These are phyloP conservation scores for Lentinus polychrous DNA, from an alignment of 1,284 basidiomycete species.

Conservation along the genomic window DNA sequence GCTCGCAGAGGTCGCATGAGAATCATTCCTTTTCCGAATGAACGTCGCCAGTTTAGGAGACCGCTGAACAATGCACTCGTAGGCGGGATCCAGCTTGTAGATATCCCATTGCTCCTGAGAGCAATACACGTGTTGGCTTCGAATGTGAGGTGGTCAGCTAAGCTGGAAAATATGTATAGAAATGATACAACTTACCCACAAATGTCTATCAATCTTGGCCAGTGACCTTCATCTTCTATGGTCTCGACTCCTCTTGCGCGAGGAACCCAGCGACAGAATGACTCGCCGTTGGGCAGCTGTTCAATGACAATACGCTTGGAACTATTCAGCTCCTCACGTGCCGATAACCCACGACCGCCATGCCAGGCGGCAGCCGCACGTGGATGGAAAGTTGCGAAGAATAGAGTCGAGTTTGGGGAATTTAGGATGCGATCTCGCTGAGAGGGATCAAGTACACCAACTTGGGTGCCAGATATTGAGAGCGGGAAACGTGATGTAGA, in stretches of 20 bases:
- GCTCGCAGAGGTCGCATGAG: background rate
- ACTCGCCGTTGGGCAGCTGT: constrained; percentile 41
- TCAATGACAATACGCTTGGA: constrained; percentile 70
- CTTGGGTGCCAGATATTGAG: constrained; percentile 24
- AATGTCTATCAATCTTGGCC: constrained; percentile 58
- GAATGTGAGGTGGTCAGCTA: background rate
- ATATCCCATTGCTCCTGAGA: constrained; percentile 78
- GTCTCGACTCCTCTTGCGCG: constrained; percentile 50
- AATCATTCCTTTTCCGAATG: constrained; percentile 13
- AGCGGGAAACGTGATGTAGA: background rate
- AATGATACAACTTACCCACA: constrained; percentile 50
- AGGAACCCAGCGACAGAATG: constrained; percentile 70
- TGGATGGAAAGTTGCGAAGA: constrained; percentile 66
- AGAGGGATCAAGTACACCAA: constrained; percentile 53
- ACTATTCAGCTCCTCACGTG: constrained; percentile 41
- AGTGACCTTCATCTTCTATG: constrained; percentile 55
- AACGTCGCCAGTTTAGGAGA: constrained; percentile 32
- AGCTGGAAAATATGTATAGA: background rate
- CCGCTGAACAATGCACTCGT: constrained; percentile 51
- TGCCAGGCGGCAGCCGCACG: constrained; percentile 44
- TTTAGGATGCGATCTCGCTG: constrained; percentile 55
- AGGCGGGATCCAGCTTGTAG: constrained; percentile 67
- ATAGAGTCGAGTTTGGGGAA: constrained; percentile 25
- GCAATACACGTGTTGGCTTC: constrained; percentile 42
- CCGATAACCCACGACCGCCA: constrained; percentile 29